Conservation (phyloP, 129 eudicot species). For the Flaveria ramosissima region DNA sequence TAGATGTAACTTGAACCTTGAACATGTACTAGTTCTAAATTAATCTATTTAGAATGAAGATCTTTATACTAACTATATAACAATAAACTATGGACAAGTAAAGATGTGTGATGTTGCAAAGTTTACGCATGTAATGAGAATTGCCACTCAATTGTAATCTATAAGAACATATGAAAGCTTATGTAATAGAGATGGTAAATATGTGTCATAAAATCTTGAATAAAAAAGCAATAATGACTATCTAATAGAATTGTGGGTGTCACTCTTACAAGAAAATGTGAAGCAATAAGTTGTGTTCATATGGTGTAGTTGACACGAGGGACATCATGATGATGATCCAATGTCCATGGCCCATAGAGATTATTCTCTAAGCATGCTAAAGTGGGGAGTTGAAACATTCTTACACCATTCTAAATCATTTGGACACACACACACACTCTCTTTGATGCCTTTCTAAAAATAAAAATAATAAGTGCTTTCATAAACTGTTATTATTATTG, state of each 20-base stretch:
- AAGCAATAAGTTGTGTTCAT: conserved; percentile 35
- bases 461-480: not conserved
- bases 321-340: conserved; percentile 45
- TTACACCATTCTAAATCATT: conserved; percentile 6
- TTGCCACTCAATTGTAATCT: not conserved
- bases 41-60: no score
- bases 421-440: not conserved
- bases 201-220: conserved; percentile 1
- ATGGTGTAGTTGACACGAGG: conserved; percentile 39
- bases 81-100: not conserved
- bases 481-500: not conserved
- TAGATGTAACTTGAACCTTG: not conserved
- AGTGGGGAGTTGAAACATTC: conserved; percentile 33
- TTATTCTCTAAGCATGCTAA: conserved; percentile 45
- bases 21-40: no score
- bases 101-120: not conserved
- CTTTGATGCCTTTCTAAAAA: not conserved
- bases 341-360: conserved; percentile 43
- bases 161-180: not conserved
- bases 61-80: not conserved
- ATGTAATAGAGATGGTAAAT: conserved; percentile 1
- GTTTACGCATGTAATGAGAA: not conserved
- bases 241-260: conserved; percentile 37
- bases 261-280: conserved; percentile 28
- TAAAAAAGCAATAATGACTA: not conserved